Evolutionary conservation across 352 stramenopile species (phyloP).

Genomic region (Globisporangium emineosum): DNA sequence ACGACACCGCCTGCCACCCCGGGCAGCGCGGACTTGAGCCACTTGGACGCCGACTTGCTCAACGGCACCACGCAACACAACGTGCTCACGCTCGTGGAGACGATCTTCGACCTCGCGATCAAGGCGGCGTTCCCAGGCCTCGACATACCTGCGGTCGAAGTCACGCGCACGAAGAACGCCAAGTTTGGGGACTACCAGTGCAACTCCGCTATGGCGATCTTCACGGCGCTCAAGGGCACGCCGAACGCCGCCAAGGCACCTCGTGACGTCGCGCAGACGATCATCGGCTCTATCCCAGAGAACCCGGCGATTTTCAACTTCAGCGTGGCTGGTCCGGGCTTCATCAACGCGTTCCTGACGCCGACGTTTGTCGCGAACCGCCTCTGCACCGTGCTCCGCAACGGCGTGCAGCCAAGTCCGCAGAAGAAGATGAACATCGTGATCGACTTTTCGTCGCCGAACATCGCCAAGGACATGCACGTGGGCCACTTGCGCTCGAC

Average conservation of each 20-base stretch:
- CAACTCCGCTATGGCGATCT: slow-evolving; percentile 97
- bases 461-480: slow-evolving; percentile 90
- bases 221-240: slow-evolving; percentile 93
- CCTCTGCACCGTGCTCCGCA: slow-evolving; percentile 60
- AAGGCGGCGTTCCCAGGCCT: slow-evolving; percentile 64
- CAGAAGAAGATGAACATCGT: slow-evolving; percentile 68
- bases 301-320: slow-evolving; percentile 88
- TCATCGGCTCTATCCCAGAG: slow-evolving; percentile 84
- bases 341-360: slow-evolving; percentile 97
- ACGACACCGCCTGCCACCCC: slow-evolving; percentile 22
- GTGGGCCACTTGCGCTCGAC: slow-evolving; percentile 90
- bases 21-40: slow-evolving; percentile 15
- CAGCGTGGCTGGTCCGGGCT: slow-evolving; percentile 93
- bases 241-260: slow-evolving; percentile 68
- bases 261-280: slow-evolving; percentile 85
- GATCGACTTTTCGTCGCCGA: slow-evolving; percentile 85
- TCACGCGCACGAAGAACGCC: slow-evolving; percentile 81
- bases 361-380: slow-evolving; percentile 77
- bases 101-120: slow-evolving; percentile 71
- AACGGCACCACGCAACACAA: slow-evolving; percentile 72
- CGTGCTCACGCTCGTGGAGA: slow-evolving; percentile 70
- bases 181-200: slow-evolving; percentile 98
- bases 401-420: slow-evolving; percentile 83
- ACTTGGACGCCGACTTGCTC: slow-evolving; percentile 47
- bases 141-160: slow-evolving; percentile 47